These are phyloP conservation scores for Pterocarpus macrocarpus DNA, from an alignment of 306 rosid species.

Conservation along the genomic window DNA sequence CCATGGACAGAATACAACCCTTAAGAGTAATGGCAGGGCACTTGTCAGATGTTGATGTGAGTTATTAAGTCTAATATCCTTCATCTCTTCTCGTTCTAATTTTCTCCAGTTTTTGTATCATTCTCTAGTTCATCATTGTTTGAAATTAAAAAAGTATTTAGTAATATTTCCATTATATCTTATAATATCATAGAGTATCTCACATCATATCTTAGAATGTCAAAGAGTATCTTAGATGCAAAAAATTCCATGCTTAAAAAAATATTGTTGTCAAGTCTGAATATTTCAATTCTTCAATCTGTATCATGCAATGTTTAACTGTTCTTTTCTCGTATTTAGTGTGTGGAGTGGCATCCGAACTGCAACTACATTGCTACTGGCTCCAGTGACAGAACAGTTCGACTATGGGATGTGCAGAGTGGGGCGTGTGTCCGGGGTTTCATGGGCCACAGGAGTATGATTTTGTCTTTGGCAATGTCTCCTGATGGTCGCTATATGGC, in stretches of 20 bases:
- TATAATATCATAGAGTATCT: no score
- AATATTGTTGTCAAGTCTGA: conserved; percentile 1
- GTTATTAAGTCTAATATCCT: conserved; percentile 49
- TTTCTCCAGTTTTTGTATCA: neutral
- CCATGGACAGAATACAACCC: conserved; percentile 94
- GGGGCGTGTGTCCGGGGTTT: conserved; percentile 97
- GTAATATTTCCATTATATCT: no score
- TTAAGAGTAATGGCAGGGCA: conserved; percentile 97
- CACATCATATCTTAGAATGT: no score
- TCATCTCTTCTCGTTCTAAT: conserved; percentile 36
- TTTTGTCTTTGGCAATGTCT: conserved; percentile 90
- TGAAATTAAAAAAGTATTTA: no score
- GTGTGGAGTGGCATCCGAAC: conserved; percentile 98
- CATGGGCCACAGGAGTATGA: conserved; percentile 96
- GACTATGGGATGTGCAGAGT: conserved; percentile 96
- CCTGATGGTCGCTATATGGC: conserved; percentile 97
- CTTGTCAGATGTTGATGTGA: conserved; percentile 96
- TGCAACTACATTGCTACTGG: conserved; percentile 99
- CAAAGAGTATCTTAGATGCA: neutral
- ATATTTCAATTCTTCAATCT: neutral
- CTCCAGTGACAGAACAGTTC: conserved; percentile 93
- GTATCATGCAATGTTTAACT: conserved; percentile 12
- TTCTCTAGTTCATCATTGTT: neutral
- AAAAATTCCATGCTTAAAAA: neutral
- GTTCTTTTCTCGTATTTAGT: conserved; percentile 53